A percentile compares a stretch with the other conserved stretches of the same genome.
Conservation (phyloP, 2,329 filamentous ascomycete genomes). For the Pezicula carpinea region DNA sequence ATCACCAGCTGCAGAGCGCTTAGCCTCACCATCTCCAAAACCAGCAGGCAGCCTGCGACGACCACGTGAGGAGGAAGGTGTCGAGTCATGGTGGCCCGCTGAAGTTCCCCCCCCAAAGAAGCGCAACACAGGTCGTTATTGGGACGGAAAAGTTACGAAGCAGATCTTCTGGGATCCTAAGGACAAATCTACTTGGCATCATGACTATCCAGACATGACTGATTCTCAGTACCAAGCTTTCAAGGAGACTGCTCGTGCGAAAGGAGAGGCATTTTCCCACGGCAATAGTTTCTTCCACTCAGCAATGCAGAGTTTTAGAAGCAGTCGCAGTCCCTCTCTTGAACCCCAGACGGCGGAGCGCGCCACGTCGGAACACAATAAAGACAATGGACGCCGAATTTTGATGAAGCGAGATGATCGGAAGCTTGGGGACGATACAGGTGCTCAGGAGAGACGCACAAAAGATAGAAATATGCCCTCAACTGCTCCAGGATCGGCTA, state of each 20-base stretch:
- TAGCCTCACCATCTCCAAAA: conserved; percentile 5
- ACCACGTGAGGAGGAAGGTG: conserved; percentile 23
- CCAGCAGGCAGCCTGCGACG: conserved; percentile 23
- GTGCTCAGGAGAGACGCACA: neutral
- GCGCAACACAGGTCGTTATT: conserved; percentile 48
- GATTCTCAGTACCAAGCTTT: conserved; percentile 54
- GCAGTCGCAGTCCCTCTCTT: conserved; percentile 16
- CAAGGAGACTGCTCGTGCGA: conserved; percentile 42
- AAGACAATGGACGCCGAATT: conserved; percentile 17
- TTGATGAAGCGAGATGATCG: conserved; percentile 27
- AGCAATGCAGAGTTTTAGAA: conserved; percentile 24
- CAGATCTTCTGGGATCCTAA: conserved; percentile 51
- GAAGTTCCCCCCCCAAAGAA: conserved; percentile 40
- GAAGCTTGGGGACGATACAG: conserved; percentile 12
- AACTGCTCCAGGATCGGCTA: conserved; percentile 9
- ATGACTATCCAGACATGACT: conserved; percentile 60
- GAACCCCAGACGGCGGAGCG: conserved; percentile 15
- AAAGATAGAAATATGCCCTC: conserved; percentile 7
- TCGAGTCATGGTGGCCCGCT: conserved; percentile 17
- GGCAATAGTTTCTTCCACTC: conserved; percentile 41
- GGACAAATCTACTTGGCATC: conserved; percentile 53
- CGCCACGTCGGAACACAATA: conserved; percentile 22
- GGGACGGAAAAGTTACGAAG: conserved; percentile 53
- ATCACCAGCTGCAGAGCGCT: conserved; percentile 11
- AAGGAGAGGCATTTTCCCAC: conserved; percentile 49